These are phyloP conservation scores for Beauveria sp. DNA, from an alignment of 2,329 filamentous ascomycete species.

Conservation along the genomic window DNA sequence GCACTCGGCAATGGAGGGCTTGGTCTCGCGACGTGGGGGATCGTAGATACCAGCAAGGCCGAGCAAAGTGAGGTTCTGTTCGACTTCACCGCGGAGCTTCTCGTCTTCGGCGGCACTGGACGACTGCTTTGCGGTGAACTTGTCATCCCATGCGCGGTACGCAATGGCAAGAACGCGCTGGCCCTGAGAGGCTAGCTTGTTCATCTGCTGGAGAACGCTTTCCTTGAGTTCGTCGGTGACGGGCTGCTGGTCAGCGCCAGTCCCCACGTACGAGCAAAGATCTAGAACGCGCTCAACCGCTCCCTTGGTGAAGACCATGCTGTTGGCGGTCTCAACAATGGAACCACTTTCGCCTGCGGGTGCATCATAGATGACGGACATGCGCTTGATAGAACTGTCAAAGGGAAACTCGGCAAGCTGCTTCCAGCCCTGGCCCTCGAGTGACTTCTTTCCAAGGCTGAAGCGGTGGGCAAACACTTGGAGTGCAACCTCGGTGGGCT, in stretches of 20 bases:
- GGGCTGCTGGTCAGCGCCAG: constrained; percentile 31
- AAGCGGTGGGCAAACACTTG: constrained; percentile 70
- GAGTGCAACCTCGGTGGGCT: constrained; percentile 69
- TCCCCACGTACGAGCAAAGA: constrained; percentile 42
- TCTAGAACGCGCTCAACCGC: constrained; percentile 55
- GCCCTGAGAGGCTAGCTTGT: constrained; percentile 55
- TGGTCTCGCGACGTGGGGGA: constrained; percentile 75
- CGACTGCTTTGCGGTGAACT: constrained; percentile 32
- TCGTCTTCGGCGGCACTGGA: constrained; percentile 32
- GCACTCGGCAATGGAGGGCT: constrained; percentile 61
- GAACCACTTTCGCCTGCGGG: constrained; percentile 32
- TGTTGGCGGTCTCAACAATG: constrained; percentile 34
- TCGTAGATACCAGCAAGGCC: constrained; percentile 86
- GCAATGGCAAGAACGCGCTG: constrained; percentile 67
- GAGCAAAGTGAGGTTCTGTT: constrained; percentile 62
- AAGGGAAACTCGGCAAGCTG: constrained; percentile 69
- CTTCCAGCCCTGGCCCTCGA: constrained; percentile 49
- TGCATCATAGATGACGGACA: constrained; percentile 65
- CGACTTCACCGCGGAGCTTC: constrained; percentile 51
- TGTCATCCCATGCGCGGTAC: constrained; percentile 52
- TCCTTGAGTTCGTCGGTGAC: constrained; percentile 46
- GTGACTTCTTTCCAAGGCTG: constrained; percentile 45
- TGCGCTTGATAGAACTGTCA: constrained; percentile 69
- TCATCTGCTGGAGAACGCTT: constrained; percentile 45
- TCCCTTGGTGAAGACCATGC: constrained; percentile 54